Base-by-base conservation (phyloP, 106 monocot genomes). In the Dendrobium officinale region DNA sequence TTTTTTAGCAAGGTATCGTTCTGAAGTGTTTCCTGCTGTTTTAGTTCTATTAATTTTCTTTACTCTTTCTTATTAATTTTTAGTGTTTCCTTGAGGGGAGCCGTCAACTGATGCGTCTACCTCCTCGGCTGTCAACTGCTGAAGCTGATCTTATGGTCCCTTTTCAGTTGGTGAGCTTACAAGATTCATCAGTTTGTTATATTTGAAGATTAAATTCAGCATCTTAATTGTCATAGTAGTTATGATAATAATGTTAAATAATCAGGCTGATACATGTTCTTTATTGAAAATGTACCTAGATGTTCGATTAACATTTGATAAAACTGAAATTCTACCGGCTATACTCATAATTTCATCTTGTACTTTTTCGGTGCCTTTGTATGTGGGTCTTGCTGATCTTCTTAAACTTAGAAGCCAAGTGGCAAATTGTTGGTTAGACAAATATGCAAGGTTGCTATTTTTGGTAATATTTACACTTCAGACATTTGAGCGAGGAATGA, bases 41-140 rank as follows among this genome's bases (percentile, higher is more conserved):
- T 16, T 3, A 70, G 61, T 16, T 70, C 33, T 70, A 70, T 15
- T 15, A 70, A 15, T 70, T 61, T 51, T 9, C 10, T 70, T 70
- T 33, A 70, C 70, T 26, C 67, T 40, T 79, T 78, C 66, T 42
- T 79, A 13, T 73, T 29, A 51, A 20, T 78, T 9, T 20, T 82
- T 24, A 99, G 98, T 99, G 95, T 87, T 99, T 99, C 86, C 91
- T 99, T 82, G 98, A 99, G 83, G 98, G 93, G 82, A 88, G 95
- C 83, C 91, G 95, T 31, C 92, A 95, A 81, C 81, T 99, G 80
- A 99, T 99, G 98, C 90, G 86, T 72, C 82, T 95, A 79, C 98
- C 98, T 5, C 98, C 98, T 85, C 91, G 95, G 0, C 95, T 91
- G 48, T 92, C 94, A 76, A 95, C 95, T 84, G 98, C 98, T 83